Evolutionary conservation across 331 rosid species (phyloP).

Genomic region (Prunus yedoensis): DNA sequence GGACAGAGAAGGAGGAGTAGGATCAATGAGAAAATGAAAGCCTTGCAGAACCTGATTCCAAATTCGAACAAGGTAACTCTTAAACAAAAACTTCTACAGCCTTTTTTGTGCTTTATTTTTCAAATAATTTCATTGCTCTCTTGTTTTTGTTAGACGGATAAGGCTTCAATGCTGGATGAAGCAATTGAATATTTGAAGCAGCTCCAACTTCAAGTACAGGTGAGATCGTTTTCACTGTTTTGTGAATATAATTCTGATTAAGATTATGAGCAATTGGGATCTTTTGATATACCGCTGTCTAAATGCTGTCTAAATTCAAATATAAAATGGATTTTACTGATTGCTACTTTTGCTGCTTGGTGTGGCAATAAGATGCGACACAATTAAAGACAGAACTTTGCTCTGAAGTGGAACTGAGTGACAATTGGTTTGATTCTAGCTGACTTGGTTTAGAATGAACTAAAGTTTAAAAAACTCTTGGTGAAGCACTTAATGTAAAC

Average conservation of each 20-base stretch:
- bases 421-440: neutral
- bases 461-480: neutral
- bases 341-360: neutral
- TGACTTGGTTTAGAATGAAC: neutral
- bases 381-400: neutral
- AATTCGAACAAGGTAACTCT: constrained; percentile 84
- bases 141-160: constrained; percentile 68
- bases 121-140: neutral
- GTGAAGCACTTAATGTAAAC: neutral
- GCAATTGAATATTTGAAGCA: constrained; percentile 95
- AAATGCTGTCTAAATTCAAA: neutral
- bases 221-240: constrained; percentile 35
- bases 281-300: neutral
- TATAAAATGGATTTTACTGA: neutral
- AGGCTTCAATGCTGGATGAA: constrained; percentile 98
- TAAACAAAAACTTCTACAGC: neutral
- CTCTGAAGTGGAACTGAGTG: neutral
- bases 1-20: constrained; percentile 89
- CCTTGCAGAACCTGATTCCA: constrained; percentile 85
- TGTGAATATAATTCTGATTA: neutral
- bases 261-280: neutral
- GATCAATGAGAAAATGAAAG: constrained; percentile 93
- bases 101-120: constrained; percentile 12
- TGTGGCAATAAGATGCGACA: neutral
- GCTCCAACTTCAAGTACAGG: constrained; percentile 98